Conservation (phyloP, 148 eudicot genomes). For the Camellia japonica region DNA sequence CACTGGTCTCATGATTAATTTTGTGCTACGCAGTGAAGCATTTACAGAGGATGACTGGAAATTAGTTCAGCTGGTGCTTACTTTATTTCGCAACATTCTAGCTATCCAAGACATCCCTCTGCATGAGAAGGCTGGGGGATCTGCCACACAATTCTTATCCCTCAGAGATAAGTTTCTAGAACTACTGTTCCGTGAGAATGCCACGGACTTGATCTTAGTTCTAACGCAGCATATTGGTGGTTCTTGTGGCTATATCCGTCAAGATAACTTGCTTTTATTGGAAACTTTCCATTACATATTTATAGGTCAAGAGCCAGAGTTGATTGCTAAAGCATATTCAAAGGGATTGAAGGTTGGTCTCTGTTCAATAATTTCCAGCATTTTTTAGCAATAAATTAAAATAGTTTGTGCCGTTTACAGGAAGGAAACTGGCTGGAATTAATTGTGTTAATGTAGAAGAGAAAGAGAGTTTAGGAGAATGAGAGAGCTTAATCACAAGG, state of each 20-base stretch:
- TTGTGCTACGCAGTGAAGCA: conserved; percentile 46
- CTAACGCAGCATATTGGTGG: conserved; percentile 80
- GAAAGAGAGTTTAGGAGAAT: no score
- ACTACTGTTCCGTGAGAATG: conserved; percentile 75
- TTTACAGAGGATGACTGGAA: conserved; percentile 98
- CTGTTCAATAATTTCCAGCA: conserved; percentile 6
- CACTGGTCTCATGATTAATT: conserved; percentile 6
- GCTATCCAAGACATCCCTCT: conserved; percentile 77
- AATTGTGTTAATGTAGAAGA: no score
- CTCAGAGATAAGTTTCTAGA: conserved; percentile 74
- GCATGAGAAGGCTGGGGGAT: conserved; percentile 62
- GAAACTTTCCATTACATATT: conserved; percentile 70
- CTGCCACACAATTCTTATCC: conserved; percentile 55
- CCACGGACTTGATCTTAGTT: conserved; percentile 78
- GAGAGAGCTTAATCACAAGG: no score
- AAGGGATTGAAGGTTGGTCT: conserved; percentile 59
- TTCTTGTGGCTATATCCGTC: conserved; percentile 59
- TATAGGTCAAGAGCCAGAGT: conserved; percentile 80
- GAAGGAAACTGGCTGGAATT: background rate
- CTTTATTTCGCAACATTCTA: conserved; percentile 79
- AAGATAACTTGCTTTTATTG: conserved; percentile 87
- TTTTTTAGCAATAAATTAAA: background rate
- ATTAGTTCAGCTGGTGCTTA: conserved; percentile 83
- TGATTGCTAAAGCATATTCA: conserved; percentile 55
- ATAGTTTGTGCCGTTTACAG: conserved; percentile 1